These are phyloP conservation scores for Bipolaris sorokiniana DNA, from an alignment of 2,329 filamentous ascomycete species.

Conservation along the genomic window DNA sequence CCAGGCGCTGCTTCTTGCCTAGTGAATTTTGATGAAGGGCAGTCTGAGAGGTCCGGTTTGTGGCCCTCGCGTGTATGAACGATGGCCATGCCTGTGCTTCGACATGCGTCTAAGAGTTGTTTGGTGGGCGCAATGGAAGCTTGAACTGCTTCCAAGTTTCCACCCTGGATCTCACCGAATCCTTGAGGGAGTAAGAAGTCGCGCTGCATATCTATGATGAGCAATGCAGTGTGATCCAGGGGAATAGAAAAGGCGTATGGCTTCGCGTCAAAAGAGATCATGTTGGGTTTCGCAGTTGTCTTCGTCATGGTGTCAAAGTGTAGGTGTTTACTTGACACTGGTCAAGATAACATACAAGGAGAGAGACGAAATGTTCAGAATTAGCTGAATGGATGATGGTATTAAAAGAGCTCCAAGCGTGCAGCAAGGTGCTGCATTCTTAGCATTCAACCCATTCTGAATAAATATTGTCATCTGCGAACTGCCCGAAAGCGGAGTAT, in stretches of 20 bases:
- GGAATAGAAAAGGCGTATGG: constrained; percentile 60
- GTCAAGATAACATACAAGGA: neutral
- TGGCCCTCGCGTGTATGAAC: constrained; percentile 60
- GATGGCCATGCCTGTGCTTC: constrained; percentile 53
- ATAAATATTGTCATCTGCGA: constrained; percentile 6
- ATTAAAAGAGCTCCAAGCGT: neutral
- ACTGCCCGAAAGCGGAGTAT: constrained; percentile 9
- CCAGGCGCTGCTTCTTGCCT: constrained; percentile 58
- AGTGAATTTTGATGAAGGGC: constrained; percentile 58
- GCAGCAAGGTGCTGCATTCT: neutral
- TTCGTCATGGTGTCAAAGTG: constrained; percentile 13
- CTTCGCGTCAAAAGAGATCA: constrained; percentile 41
- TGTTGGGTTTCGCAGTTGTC: neutral
- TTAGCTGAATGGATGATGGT: neutral
- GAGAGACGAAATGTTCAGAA: neutral
- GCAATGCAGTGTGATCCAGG: constrained; percentile 54
- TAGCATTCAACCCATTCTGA: neutral
- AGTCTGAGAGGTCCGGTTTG: constrained; percentile 59
- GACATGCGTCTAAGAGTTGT: constrained; percentile 52
- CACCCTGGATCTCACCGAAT: constrained; percentile 60
- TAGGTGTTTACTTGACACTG: neutral
- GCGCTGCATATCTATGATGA: constrained; percentile 61
- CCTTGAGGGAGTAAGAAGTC: constrained; percentile 59
- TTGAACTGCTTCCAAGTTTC: constrained; percentile 50
- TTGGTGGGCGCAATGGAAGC: constrained; percentile 50